Conservation (phyloP, 768 basidiomycete species). For the Tulasnella sp. region DNA sequence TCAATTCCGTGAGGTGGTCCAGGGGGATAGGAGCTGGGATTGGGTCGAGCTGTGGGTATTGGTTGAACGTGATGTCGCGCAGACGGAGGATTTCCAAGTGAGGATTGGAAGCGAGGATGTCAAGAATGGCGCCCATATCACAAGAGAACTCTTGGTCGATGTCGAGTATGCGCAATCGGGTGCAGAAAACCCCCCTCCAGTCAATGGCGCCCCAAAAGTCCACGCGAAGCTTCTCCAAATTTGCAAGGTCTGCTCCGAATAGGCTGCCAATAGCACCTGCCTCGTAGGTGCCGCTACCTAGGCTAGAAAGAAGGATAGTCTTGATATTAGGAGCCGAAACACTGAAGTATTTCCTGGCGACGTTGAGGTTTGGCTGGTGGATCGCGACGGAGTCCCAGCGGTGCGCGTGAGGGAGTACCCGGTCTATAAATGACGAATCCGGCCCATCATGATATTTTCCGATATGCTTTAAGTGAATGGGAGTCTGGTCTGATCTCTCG, state of each 20-base stretch:
- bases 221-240: not conserved
- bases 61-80: not conserved
- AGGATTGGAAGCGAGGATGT: not conserved
- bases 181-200: not conserved
- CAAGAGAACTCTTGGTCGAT: not conserved
- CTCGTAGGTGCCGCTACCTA: not conserved
- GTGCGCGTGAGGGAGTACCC: not conserved
- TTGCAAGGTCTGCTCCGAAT: not conserved
- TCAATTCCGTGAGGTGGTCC: not conserved
- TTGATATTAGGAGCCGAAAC: not conserved
- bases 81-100: not conserved
- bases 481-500: not conserved
- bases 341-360: not conserved
- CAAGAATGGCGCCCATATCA: not conserved
- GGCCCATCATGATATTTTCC: not conserved
- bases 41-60: not conserved
- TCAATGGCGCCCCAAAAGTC: not conserved
- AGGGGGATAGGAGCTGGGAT: not conserved
- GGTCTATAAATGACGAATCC: not conserved
- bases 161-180: not conserved
- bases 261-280: not conserved
- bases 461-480: not conserved
- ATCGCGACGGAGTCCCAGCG: not conserved
- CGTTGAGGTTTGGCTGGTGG: not conserved
- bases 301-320: not conserved